Percentiles rank a stretch among this genome's conserved stretches.
phyloP scores from a whole-genome alignment of 192 early-diverging fungal genomes.

The Glomus cerebriforme region DNA sequence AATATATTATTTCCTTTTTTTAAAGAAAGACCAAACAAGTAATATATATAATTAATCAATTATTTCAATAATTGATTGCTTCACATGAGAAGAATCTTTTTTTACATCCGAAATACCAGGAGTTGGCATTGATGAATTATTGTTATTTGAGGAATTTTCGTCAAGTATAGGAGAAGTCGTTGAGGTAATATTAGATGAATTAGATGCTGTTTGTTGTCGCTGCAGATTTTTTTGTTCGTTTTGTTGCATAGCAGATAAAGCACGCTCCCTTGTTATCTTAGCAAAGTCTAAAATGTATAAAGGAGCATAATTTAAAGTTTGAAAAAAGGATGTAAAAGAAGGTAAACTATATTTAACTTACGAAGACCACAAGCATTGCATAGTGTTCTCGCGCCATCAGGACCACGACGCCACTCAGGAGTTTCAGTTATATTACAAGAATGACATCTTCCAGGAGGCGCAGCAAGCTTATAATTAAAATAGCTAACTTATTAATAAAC shows the following conservation, averaged over 20 bases:
- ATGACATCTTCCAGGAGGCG: slow-evolving; percentile 69
- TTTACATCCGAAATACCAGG: not conserved
- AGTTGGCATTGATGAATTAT: not conserved
- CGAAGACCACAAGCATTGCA: slow-evolving; percentile 95
- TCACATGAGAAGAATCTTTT: not conserved
- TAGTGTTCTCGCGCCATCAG: slow-evolving; percentile 87
- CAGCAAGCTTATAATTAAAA: slow-evolving; percentile 46
- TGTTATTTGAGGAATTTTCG: too few relatives aligned
- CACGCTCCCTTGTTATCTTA: slow-evolving; percentile 11
- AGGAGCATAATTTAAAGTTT: not conserved
- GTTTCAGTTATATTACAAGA: slow-evolving; percentile 86
- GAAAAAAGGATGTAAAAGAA: slow-evolving; percentile 8
- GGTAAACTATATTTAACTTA: slow-evolving; percentile 46
- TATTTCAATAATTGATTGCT: too few relatives aligned
- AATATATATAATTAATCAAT: too few relatives aligned
- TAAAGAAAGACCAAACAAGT: too few relatives aligned
- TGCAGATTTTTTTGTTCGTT: too few relatives aligned
- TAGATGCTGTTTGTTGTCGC: not conserved
- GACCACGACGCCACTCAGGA: slow-evolving; percentile 94
- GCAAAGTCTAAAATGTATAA: slow-evolving; percentile 1
- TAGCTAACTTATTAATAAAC: not conserved
- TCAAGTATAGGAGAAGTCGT: too few relatives aligned
- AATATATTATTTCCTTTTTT: too few relatives aligned
- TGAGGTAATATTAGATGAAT: too few relatives aligned
- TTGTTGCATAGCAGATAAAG: slow-evolving; percentile 13